These are phyloP conservation scores for Eremomyces bilateralis DNA, from an alignment of 495 filamentous ascomycete genomes.

Conservation along the genomic window DNA sequence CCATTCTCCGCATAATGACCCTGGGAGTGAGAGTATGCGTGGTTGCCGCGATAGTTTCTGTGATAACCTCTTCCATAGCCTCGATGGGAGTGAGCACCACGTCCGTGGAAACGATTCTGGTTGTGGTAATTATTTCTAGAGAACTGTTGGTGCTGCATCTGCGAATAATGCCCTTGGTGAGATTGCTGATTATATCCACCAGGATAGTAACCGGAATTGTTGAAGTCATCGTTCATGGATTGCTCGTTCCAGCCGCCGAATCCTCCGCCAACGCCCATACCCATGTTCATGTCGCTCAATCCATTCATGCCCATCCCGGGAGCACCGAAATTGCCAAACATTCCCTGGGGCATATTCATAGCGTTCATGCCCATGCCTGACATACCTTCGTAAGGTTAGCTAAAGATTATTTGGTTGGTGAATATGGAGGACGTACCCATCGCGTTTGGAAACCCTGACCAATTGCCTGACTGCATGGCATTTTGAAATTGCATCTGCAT, in stretches of 20 bases:
- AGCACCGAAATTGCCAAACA: constrained; percentile 73
- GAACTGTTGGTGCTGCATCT: constrained; percentile 30
- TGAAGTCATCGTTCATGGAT: constrained; percentile 74
- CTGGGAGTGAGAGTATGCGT: not conserved
- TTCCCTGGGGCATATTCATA: constrained; percentile 66
- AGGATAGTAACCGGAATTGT: constrained; percentile 46
- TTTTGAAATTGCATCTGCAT: constrained; percentile 49
- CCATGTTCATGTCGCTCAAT: constrained; percentile 82
- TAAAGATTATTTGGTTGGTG: constrained; percentile 2
- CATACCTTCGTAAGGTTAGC: constrained; percentile 44
- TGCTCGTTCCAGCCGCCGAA: constrained; percentile 32
- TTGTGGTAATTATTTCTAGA: constrained; percentile 33
- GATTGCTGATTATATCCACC: constrained; percentile 44
- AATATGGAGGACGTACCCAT: constrained; percentile 45
- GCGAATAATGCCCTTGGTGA: constrained; percentile 28
- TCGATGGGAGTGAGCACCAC: constrained; percentile 21
- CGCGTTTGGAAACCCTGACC: constrained; percentile 49
- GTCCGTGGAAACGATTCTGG: constrained; percentile 18
- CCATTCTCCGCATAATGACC: no score
- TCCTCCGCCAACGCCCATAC: constrained; percentile 33
- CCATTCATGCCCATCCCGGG: constrained; percentile 65
- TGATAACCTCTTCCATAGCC: constrained; percentile 14
- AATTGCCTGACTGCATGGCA: constrained; percentile 37
- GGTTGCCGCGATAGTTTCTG: constrained; percentile 25
- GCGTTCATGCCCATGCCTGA: constrained; percentile 70